These are phyloP conservation scores for Leccinellum luteum DNA, from an alignment of 768 basidiomycete genomes.

Conservation along the genomic window DNA sequence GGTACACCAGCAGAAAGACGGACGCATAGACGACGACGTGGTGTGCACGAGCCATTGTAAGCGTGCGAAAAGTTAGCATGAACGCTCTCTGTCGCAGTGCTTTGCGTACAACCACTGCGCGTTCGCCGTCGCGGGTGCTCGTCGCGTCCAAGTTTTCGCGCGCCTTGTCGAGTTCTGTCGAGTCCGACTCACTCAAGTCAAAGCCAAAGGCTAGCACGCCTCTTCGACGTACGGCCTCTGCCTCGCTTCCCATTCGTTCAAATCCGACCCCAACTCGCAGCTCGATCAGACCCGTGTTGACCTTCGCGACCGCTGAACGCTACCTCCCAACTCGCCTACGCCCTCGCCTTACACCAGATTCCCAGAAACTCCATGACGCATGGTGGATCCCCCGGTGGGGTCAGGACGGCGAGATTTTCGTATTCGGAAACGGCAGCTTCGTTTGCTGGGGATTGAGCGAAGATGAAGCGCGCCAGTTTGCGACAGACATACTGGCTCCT, in stretches of 20 bases:
- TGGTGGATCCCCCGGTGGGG: constrained; percentile 81
- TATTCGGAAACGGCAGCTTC: constrained; percentile 85
- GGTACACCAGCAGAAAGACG: constrained; percentile 46
- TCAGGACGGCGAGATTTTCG: constrained; percentile 76
- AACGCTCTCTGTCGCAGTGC: constrained; percentile 13
- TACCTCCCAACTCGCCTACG: constrained; percentile 69
- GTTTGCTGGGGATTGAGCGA: constrained; percentile 90
- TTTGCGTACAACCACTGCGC: neutral
- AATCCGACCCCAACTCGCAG: constrained; percentile 86
- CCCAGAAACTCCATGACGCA: constrained; percentile 67
- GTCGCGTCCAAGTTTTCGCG: constrained; percentile 2
- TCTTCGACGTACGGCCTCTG: constrained; percentile 78
- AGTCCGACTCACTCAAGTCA: constrained; percentile 39
- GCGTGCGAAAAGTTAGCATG: constrained; percentile 12
- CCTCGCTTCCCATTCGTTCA: constrained; percentile 79
- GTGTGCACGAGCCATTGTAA: constrained; percentile 58
- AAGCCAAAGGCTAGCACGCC: constrained; percentile 84
- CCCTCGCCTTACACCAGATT: constrained; percentile 48
- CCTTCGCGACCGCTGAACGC: constrained; percentile 80
- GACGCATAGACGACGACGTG: constrained; percentile 48
- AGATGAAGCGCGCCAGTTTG: constrained; percentile 67
- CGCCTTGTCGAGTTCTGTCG: constrained; percentile 10
- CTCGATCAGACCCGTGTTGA: constrained; percentile 72
- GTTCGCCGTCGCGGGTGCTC: neutral
- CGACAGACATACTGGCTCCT: constrained; percentile 54